These are phyloP conservation scores for Cetradonia linearis DNA, from an alignment of 495 filamentous ascomycete species.

Conservation along the genomic window DNA sequence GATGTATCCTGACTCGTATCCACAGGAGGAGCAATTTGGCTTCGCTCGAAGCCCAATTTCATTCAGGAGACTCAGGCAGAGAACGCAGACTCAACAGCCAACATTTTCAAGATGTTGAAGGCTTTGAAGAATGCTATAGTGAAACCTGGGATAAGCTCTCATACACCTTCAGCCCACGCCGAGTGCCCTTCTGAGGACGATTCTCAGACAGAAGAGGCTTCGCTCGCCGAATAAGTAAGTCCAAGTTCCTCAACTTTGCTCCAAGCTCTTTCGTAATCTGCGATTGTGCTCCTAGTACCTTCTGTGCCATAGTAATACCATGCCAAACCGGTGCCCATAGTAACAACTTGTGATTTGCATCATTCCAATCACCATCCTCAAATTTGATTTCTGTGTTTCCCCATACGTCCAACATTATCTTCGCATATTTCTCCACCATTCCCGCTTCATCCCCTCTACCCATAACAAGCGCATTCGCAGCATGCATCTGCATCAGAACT, in stretches of 20 bases:
- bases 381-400: background rate
- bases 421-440: slow-evolving; percentile 17
- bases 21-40: background rate
- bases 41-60: too few species aligned
- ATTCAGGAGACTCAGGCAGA: too few species aligned
- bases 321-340: slow-evolving; percentile 21
- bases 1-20: background rate
- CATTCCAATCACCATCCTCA: slow-evolving; percentile 13
- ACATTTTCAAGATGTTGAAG: slow-evolving; percentile 5
- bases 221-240: slow-evolving; percentile 15
- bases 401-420: slow-evolving; percentile 18
- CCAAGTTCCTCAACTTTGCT: slow-evolving; percentile 17
- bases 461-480: slow-evolving; percentile 6
- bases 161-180: slow-evolving; percentile 22
- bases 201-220: slow-evolving; percentile 6
- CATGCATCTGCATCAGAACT: slow-evolving; percentile 19
- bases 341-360: slow-evolving; percentile 18
- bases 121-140: background rate
- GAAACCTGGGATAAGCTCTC: slow-evolving; percentile 16
- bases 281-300: slow-evolving; percentile 15
- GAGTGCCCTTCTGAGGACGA: slow-evolving; percentile 3
- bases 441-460: slow-evolving; percentile 14
- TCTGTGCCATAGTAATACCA: slow-evolving; percentile 20
- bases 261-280: slow-evolving; percentile 11
- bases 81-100: background rate